phyloP scores from a whole-genome alignment of 2,329 filamentous ascomycete genomes.

The Spiromastix sp. region DNA sequence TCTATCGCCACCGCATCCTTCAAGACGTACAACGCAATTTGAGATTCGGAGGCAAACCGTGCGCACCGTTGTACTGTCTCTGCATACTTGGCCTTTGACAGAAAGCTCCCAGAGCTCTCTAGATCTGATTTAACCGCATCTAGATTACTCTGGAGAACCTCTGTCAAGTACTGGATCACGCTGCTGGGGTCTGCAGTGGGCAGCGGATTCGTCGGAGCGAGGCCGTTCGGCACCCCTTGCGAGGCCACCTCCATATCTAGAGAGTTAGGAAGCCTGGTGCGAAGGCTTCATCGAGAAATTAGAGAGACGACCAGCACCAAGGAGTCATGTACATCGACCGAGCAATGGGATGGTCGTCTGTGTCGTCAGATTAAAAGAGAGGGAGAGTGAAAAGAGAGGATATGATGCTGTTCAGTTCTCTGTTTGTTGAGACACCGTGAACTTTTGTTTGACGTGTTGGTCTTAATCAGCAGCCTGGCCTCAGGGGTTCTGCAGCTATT shows the following conservation, averaged over 20 bases:
- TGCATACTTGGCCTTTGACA: slow-evolving; percentile 58
- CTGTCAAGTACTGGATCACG: slow-evolving; percentile 61
- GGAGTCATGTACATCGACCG: slow-evolving; percentile 11
- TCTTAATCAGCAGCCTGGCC: slow-evolving; percentile 10
- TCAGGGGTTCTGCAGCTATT: slow-evolving; percentile 1
- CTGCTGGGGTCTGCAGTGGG: slow-evolving; percentile 51
- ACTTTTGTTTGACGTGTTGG: slow-evolving; percentile 13
- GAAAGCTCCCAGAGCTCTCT: slow-evolving; percentile 67
- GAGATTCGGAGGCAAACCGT: slow-evolving; percentile 79
- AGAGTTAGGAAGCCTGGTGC: slow-evolving; percentile 14
- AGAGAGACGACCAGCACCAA: slow-evolving; percentile 8
- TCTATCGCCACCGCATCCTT: slow-evolving; percentile 47
- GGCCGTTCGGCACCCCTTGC: slow-evolving; percentile 14
- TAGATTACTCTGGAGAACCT: slow-evolving; percentile 62
- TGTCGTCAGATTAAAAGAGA: slow-evolving; percentile 1
- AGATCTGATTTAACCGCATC: slow-evolving; percentile 70
- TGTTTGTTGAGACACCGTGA: too few relatives aligned
- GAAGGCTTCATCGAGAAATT: slow-evolving; percentile 23
- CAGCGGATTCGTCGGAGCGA: slow-evolving; percentile 10
- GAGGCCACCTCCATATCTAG: slow-evolving; percentile 16
- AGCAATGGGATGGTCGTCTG: slow-evolving; percentile 9
- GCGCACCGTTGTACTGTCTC: slow-evolving; percentile 82
- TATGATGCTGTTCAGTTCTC: too few relatives aligned
- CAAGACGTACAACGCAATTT: slow-evolving; percentile 81
- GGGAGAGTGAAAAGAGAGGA: not conserved